Evolutionary conservation across 2,329 filamentous ascomycete species (phyloP).

Genomic region (Domatiomyces globalis): DNA sequence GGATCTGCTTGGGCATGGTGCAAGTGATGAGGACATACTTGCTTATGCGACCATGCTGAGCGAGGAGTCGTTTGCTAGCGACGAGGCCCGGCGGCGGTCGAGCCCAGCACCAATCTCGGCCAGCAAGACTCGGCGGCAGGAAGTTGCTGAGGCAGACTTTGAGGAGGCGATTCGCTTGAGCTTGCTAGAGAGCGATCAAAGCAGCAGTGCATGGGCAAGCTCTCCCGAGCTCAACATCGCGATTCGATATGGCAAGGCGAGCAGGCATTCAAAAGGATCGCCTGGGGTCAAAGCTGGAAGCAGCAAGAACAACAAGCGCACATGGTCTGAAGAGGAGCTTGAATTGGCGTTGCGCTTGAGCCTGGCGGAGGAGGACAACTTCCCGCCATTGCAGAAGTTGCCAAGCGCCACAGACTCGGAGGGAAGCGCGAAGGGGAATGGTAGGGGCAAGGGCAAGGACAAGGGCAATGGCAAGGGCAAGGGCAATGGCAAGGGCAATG

Average conservation of each 20-base stretch:
- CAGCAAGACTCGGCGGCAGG: constrained; percentile 12
- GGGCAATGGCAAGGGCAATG: not conserved
- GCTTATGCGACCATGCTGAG: constrained; percentile 50
- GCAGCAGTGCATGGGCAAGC: not conserved
- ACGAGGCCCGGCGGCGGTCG: constrained; percentile 29
- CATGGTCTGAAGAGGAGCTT: constrained; percentile 25
- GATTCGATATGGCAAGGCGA: constrained; percentile 25
- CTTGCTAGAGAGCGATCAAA: constrained; percentile 24
- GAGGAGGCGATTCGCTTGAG: constrained; percentile 49
- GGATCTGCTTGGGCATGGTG: constrained; percentile 48
- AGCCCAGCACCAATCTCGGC: not conserved
- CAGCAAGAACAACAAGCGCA: constrained; percentile 19
- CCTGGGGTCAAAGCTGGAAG: constrained; percentile 20
- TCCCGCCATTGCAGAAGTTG: constrained; percentile 21
- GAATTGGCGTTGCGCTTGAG: constrained; percentile 50
- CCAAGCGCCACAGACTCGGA: constrained; percentile 13
- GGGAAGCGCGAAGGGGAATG: constrained; percentile 11
- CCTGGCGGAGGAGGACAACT: constrained; percentile 35
- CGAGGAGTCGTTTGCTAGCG: constrained; percentile 41
- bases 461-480: constrained; percentile 10
- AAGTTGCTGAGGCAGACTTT: constrained; percentile 37
- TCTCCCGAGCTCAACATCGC: constrained; percentile 19
- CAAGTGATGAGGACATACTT: constrained; percentile 47
- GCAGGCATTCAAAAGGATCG: constrained; percentile 10
- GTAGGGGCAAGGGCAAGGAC: constrained; percentile 1